These are phyloP conservation scores for Chlorella sp. DNA, from an alignment of 139 green algal genomes.

Conservation along the genomic window DNA sequence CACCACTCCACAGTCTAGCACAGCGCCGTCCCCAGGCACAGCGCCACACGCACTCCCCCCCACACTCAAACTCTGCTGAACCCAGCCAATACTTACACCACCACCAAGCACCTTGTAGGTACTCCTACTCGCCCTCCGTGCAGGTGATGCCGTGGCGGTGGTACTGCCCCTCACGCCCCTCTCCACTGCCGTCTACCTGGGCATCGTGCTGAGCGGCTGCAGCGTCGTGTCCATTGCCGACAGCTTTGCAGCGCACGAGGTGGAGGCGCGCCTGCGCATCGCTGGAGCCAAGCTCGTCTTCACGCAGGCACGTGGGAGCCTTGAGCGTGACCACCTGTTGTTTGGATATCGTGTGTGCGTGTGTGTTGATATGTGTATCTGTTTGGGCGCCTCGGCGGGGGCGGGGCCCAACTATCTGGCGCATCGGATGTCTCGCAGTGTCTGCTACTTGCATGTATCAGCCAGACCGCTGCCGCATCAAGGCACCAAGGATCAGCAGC, in stretches of 20 bases:
- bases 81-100: no score
- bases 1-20: not conserved
- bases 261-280: slow-evolving; percentile 67
- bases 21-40: not conserved
- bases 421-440: no score
- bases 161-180: slow-evolving; percentile 73
- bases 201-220: slow-evolving; percentile 66
- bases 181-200: slow-evolving; percentile 72
- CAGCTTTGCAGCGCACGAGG: slow-evolving; percentile 71
- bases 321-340: no score
- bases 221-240: slow-evolving; percentile 79
- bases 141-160: slow-evolving; percentile 71
- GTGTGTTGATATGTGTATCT: no score
- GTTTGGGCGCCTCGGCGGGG: no score
- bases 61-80: no score
- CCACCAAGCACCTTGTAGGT: not conserved
- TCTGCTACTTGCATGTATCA: no score
- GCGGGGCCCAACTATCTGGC: no score
- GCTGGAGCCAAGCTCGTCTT: slow-evolving; percentile 59
- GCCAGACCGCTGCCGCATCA: no score
- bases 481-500: no score
- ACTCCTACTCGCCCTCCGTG: not conserved
- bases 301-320: slow-evolving; percentile 67
- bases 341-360: no score
- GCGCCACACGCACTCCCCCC: not conserved